Conservation (phyloP, 2,329 filamentous ascomycete species). For the Nemania sp. region DNA sequence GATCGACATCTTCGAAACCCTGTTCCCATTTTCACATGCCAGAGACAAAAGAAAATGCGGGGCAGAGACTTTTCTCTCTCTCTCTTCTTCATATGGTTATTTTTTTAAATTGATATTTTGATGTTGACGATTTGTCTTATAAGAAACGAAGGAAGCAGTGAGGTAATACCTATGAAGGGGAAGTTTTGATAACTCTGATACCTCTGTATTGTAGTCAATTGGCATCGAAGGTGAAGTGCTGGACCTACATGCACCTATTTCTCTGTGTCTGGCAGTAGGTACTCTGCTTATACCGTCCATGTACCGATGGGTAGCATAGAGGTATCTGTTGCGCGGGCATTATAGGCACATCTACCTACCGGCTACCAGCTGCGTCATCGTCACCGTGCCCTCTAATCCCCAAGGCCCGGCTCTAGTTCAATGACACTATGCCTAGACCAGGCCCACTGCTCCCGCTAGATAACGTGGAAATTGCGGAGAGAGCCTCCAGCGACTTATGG, state of each 20-base stretch:
- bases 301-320: no score
- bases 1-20: neutral
- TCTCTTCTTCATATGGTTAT: no score
- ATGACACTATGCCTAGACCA: neutral
- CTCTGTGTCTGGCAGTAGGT: no score
- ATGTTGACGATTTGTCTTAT: neutral
- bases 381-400: neutral
- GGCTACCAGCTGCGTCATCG: slow-evolving; percentile 19
- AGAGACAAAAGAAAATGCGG: neutral
- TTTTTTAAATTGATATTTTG: no score
- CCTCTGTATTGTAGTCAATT: neutral
- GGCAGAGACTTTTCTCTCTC: neutral
- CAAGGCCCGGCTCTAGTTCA: slow-evolving; percentile 7
- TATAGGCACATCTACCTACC: neutral
- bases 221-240: neutral
- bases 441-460: no score
- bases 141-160: neutral
- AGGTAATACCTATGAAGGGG: neutral
- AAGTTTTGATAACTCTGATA: neutral
- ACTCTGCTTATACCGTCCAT: no score
- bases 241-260: no score
- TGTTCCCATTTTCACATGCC: slow-evolving; percentile 19
- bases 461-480: no score
- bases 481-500: no score
- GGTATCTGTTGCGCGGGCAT: no score